These are phyloP conservation scores for Acrocalymma vagum DNA, from an alignment of 2,329 filamentous ascomycete genomes.

Conservation along the genomic window DNA sequence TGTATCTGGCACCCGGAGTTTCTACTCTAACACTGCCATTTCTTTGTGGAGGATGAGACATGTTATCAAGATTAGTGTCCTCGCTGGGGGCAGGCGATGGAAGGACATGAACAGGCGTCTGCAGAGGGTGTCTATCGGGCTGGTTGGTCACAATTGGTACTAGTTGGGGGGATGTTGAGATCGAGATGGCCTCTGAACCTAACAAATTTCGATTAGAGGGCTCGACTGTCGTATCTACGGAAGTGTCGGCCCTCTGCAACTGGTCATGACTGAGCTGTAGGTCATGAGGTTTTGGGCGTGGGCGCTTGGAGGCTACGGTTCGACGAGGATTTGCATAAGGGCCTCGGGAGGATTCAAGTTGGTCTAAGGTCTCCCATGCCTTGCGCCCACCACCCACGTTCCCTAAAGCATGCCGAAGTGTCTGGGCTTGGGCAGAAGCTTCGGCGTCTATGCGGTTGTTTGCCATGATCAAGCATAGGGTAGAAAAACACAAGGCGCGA, in stretches of 20 bases:
- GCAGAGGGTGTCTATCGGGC: slow-evolving; percentile 2
- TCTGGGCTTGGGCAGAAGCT: no score
- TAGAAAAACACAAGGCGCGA: no score
- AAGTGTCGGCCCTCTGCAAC: not conserved
- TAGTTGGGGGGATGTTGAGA: slow-evolving; percentile 46
- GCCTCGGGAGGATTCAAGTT: no score
- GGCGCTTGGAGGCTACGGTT: slow-evolving; percentile 1
- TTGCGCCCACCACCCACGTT: slow-evolving; percentile 39
- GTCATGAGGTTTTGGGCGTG: no score
- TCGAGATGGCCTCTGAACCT: no score
- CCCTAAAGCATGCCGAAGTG: slow-evolving; percentile 38
- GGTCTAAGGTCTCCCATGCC: slow-evolving; percentile 35
- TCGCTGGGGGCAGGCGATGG: slow-evolving; percentile 72
- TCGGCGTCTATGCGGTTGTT: no score
- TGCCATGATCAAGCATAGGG: no score
- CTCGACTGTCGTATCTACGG: slow-evolving; percentile 11
- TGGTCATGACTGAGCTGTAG: slow-evolving; percentile 3
- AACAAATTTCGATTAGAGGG: no score
- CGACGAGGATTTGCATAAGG: slow-evolving; percentile 1
- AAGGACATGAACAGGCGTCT: slow-evolving; percentile 50
- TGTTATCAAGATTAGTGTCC: slow-evolving; percentile 42
- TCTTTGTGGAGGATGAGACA: no score
- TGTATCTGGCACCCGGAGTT: no score
- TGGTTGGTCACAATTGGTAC: slow-evolving; percentile 31
- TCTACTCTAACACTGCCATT: no score